Base-by-base conservation (phyloP, 345 rosid species). In the Schrenkiella parvula region DNA sequence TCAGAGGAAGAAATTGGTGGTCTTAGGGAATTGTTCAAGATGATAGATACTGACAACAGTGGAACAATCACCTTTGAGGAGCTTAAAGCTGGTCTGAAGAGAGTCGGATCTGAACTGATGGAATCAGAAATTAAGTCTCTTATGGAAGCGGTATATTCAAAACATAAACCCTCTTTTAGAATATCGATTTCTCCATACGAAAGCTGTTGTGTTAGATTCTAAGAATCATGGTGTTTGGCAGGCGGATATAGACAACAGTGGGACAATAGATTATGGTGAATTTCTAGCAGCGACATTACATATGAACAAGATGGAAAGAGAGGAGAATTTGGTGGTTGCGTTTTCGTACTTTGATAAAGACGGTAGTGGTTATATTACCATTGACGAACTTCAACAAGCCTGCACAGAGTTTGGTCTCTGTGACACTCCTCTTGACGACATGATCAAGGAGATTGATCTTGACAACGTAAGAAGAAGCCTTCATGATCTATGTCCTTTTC, bases 1-100 rank as follows among this genome's bases (percentile, higher is more conserved):
- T 95, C 99, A 0, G 99, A 95, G 74, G 99, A 95, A 86, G 99
- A 95, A 64, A 95, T 91, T 53, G 97, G 96, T 67, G 99, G 99
- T 29, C 77, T 95, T 71, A 95, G 83, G 77, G 99, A 95, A 83
- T 53, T 95, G 76, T 95, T 95, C 75, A 93, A 88, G 65, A 91
- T 91, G 97, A 85, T 93, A 70, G 97, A 93, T 53, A 89, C 98
- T 3, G 99, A 95, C 76, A 81, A 66, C 64, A 95, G 96, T 81
- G 99, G 99, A 60, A 82, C 95, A 35, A 95, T 91, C 75, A 89
- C 97, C 18, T 86, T 88, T 17, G 96, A 95, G 78, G 96, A 95
- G 75, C 95, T 91, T 18, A 91, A 95, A 80, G 89, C 63, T 0
- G 99, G 99, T 44, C 78, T 93, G 70, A 84, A 78, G 77, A 85